A percentile compares a stretch with the other conserved stretches of the same genome.
Evolutionary conservation across 306 rosid genomes (phyloP).

Genomic region (Glycine tomentella): DNA sequence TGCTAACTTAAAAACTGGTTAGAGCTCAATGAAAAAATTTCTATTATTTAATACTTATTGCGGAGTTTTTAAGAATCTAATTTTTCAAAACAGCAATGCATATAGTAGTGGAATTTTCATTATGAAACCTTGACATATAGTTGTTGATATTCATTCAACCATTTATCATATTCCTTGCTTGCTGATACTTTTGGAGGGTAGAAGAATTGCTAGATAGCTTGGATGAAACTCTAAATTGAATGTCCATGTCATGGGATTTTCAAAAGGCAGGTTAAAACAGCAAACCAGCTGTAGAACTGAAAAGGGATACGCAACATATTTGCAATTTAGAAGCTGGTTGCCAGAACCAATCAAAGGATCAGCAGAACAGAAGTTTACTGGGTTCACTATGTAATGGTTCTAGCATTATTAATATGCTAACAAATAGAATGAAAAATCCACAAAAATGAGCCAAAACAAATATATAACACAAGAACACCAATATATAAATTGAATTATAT

Average conservation of each 20-base stretch:
- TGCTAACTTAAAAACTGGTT: conserved; percentile 30
- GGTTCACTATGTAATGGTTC: conserved; percentile 31
- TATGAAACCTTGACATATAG: conserved; percentile 24
- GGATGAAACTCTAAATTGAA: conserved; percentile 38
- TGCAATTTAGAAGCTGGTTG: conserved; percentile 45
- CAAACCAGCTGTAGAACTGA: conserved; percentile 44
- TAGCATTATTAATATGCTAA: conserved; percentile 20
- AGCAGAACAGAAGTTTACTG: conserved; percentile 43
- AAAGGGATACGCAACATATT: conserved; percentile 39
- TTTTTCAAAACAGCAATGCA: conserved; percentile 37
- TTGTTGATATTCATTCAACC: conserved; percentile 34
- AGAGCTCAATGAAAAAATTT: conserved; percentile 10
- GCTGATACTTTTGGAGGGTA: conserved; percentile 22
- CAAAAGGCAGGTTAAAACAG: conserved; percentile 41
- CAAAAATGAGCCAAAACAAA: conserved; percentile 47
- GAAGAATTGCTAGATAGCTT: conserved; percentile 28
- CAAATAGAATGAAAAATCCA: conserved; percentile 44
- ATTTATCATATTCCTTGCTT: conserved; percentile 46
- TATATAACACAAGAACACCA: conserved; percentile 48
- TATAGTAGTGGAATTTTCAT: conserved; percentile 32
- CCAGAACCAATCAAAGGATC: conserved; percentile 46
- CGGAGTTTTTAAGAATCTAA: conserved; percentile 32
- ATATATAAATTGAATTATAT: conserved; percentile 61
- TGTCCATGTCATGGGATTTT: conserved; percentile 40
- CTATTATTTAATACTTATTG: conserved; percentile 29